phyloP scores from a whole-genome alignment of 2,329 filamentous ascomycete genomes.

The Rhinocladiella similis region DNA sequence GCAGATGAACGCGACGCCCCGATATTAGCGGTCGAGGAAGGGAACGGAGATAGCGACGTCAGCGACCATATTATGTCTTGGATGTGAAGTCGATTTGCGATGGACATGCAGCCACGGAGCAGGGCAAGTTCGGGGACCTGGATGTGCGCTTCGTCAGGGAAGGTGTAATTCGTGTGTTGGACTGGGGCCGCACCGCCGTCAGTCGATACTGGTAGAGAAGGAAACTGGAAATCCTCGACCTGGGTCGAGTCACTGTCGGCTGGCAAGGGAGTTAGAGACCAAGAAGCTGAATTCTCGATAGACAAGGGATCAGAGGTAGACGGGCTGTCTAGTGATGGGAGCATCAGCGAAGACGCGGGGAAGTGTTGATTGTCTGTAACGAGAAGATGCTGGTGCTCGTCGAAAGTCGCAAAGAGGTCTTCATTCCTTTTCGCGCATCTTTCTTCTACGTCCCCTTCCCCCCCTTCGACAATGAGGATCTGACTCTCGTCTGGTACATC shows the following conservation, averaged over 20 bases:
- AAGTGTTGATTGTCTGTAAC: no score
- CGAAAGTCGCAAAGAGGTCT: conserved; percentile 1
- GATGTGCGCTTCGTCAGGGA: conserved; percentile 51
- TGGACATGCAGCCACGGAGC: conserved; percentile 48
- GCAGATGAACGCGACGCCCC: conserved; percentile 16
- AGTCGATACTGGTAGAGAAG: neutral
- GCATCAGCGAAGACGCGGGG: no score
- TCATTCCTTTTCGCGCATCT: no score
- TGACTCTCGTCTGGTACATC: no score
- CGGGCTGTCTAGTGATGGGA: neutral
- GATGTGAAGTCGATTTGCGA: conserved; percentile 49
- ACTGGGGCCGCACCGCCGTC: neutral
- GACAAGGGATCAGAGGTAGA: neutral
- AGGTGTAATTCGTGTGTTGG: conserved; percentile 21
- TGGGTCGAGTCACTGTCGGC: no score
- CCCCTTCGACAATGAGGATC: no score
- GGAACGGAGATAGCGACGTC: conserved; percentile 50
- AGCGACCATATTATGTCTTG: conserved; percentile 48
- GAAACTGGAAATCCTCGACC: no score
- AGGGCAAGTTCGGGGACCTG: conserved; percentile 52
- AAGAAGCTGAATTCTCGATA: no score
- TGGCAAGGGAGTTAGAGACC: no score
- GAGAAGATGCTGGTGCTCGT: conserved; percentile 1
- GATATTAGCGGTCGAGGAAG: neutral
- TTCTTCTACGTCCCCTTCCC: no score